These are phyloP conservation scores for Silene noctiflora DNA, from an alignment of 179 eudicot genomes.

Conservation along the genomic window DNA sequence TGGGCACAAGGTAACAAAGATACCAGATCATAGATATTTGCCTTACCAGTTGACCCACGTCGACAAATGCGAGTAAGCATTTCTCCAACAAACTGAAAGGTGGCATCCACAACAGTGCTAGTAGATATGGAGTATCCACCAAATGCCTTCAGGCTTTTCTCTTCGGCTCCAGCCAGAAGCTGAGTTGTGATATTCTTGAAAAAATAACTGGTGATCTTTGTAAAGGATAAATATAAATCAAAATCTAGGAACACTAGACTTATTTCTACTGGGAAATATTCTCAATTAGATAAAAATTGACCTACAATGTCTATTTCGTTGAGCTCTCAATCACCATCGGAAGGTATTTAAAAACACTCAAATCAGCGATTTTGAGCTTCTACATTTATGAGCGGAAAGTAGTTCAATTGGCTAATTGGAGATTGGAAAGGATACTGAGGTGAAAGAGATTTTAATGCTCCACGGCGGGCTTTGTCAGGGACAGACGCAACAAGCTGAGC, in stretches of 20 bases:
- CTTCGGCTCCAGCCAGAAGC: conserved; percentile 69
- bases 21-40: not conserved
- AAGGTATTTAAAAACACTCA: not conserved
- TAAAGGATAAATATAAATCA: conserved; percentile 38
- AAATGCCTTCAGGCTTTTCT: conserved; percentile 35
- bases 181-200: conserved; percentile 59
- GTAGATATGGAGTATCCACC: conserved; percentile 21
- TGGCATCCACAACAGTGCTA: conserved; percentile 33
- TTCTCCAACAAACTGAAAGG: conserved; percentile 66
- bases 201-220: conserved; percentile 47
- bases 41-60: conserved; percentile 87
- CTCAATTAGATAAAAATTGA: not conserved
- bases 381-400: not conserved
- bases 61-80: conserved; percentile 77
- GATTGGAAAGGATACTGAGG: conserved; percentile 73
- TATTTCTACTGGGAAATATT: not conserved
- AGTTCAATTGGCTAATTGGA: conserved; percentile 3
- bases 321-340: not conserved
- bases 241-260: not conserved
- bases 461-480: conserved; percentile 73
- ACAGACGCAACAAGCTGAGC: conserved; percentile 83
- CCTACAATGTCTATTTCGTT: not conserved
- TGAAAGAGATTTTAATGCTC: conserved; percentile 68
- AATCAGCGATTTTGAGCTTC: not conserved
- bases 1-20: not conserved